phyloP scores from a whole-genome alignment of 2,329 filamentous ascomycete species.

The Keithomyces neogunnii region DNA sequence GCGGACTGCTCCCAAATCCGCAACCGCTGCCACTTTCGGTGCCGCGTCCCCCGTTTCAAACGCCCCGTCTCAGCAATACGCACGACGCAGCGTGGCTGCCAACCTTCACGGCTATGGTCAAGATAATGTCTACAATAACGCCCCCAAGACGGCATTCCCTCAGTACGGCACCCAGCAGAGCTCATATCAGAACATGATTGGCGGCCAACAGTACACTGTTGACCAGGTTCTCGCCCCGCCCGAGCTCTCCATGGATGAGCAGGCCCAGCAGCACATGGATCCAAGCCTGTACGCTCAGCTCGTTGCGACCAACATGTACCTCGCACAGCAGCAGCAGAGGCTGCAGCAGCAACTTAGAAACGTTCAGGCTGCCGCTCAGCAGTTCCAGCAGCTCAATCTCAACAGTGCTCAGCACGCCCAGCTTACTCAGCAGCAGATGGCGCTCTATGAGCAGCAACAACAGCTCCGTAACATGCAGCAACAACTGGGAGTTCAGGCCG shows the following conservation, averaged over 20 bases:
- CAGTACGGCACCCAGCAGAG: slow-evolving; percentile 30
- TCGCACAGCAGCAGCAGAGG: slow-evolving; percentile 90
- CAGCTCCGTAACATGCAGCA: slow-evolving; percentile 32
- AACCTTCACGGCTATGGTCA: slow-evolving; percentile 36
- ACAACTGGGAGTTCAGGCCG: slow-evolving; percentile 28
- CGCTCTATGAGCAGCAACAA: slow-evolving; percentile 37
- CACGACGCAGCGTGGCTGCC: slow-evolving; percentile 34
- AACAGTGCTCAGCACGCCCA: slow-evolving; percentile 32
- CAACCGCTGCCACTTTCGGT: slow-evolving; percentile 62
- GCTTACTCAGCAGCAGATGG: slow-evolving; percentile 38
- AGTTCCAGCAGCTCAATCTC: slow-evolving; percentile 70
- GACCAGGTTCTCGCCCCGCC: slow-evolving; percentile 86
- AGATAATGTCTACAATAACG: slow-evolving; percentile 32
- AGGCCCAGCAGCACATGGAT: slow-evolving; percentile 68
- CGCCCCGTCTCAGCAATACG: slow-evolving; percentile 30
- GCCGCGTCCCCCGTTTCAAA: slow-evolving; percentile 50
- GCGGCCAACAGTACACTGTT: slow-evolving; percentile 55
- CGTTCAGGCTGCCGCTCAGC: slow-evolving; percentile 74
- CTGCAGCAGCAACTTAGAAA: slow-evolving; percentile 86
- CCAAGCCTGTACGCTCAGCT: slow-evolving; percentile 81
- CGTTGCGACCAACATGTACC: slow-evolving; percentile 81
- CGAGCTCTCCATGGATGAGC: slow-evolving; percentile 63
- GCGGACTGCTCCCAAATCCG: slow-evolving; percentile 85
- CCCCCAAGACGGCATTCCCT: slow-evolving; percentile 51
- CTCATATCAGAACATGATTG: slow-evolving; percentile 22